A percentile compares a stretch with the other conserved stretches of the same genome.
Evolutionary conservation across 225 moss, liverwort and hornwort genomes (phyloP).

Genomic region (Ulota crispa): DNA sequence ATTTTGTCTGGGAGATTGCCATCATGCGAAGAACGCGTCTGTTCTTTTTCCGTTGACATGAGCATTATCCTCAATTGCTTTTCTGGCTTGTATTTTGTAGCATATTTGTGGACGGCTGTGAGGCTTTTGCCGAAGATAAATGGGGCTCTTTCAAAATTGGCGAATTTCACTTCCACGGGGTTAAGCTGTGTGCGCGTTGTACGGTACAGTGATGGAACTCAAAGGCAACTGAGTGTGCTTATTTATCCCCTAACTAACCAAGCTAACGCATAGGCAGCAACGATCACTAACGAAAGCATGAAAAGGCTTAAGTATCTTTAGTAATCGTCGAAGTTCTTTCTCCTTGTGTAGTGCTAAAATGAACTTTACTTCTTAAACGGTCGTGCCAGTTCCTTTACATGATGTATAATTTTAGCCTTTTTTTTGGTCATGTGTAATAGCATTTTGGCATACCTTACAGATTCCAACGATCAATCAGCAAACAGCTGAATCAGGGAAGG

Average conservation of each 20-base stretch:
- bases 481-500: slow-evolving; percentile 42
- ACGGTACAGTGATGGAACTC: slow-evolving; percentile 50
- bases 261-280: not conserved
- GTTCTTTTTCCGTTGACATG: not conserved
- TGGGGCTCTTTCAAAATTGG: slow-evolving; percentile 81
- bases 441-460: slow-evolving; percentile 16
- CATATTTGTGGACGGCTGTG: slow-evolving; percentile 75
- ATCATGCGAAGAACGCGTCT: not conserved
- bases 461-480: slow-evolving; percentile 48
- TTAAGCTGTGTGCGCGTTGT: slow-evolving; percentile 79
- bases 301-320: not conserved
- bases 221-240: not conserved
- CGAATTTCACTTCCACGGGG: slow-evolving; percentile 67
- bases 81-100: slow-evolving; percentile 38
- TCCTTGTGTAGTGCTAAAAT: not conserved
- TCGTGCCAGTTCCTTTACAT: not conserved
- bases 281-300: not conserved
- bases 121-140: slow-evolving; percentile 77
- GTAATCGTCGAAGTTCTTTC: not conserved
- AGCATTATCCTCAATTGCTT: not conserved
- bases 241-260: not conserved
- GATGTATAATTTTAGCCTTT: slow-evolving; percentile 2
- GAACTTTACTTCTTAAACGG: not conserved
- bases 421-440: slow-evolving; percentile 5
- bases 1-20: not conserved